Evolutionary conservation across 139 green algal genomes (phyloP).

Genomic region (Mesotaenium endlicherianum): DNA sequence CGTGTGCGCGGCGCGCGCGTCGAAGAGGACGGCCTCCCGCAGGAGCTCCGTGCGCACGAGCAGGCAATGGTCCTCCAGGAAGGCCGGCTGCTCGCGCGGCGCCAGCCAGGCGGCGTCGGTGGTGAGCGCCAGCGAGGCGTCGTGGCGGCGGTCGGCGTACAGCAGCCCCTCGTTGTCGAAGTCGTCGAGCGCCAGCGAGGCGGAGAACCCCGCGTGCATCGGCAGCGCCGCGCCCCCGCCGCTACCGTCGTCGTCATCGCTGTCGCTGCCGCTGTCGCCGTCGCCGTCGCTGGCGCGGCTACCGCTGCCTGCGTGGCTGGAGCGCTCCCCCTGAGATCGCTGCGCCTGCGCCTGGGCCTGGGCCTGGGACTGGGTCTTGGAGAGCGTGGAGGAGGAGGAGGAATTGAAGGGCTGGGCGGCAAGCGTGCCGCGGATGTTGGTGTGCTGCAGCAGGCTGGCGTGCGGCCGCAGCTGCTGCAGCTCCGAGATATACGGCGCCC

Average conservation of each 20-base stretch:
- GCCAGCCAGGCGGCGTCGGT: background rate
- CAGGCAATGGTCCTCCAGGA: constrained; percentile 13
- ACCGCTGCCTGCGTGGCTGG: too few species aligned
- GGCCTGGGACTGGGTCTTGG: too few species aligned
- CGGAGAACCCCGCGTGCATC: background rate
- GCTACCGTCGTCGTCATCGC: background rate
- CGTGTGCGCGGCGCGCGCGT: background rate
- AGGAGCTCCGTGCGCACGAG: constrained; percentile 1
- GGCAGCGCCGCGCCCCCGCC: background rate
- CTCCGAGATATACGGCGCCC: too few species aligned
- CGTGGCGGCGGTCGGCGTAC: background rate
- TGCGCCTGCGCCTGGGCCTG: too few species aligned
- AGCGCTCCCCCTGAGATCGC: too few species aligned
- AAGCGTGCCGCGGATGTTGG: too few species aligned
- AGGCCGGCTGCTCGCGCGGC: background rate
- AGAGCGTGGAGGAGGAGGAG: too few species aligned
- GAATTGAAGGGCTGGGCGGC: too few species aligned
- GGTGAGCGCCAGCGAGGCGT: background rate
- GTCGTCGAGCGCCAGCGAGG: background rate
- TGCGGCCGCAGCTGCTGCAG: too few species aligned
- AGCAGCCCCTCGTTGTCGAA: constrained; percentile 23
- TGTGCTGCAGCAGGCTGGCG: too few species aligned
- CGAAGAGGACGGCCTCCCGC: background rate
- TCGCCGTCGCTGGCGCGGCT: background rate
- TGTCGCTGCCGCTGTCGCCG: background rate